These are phyloP conservation scores for Microcyclosporella mali DNA, from an alignment of 2,329 filamentous ascomycete genomes.

Conservation along the genomic window DNA sequence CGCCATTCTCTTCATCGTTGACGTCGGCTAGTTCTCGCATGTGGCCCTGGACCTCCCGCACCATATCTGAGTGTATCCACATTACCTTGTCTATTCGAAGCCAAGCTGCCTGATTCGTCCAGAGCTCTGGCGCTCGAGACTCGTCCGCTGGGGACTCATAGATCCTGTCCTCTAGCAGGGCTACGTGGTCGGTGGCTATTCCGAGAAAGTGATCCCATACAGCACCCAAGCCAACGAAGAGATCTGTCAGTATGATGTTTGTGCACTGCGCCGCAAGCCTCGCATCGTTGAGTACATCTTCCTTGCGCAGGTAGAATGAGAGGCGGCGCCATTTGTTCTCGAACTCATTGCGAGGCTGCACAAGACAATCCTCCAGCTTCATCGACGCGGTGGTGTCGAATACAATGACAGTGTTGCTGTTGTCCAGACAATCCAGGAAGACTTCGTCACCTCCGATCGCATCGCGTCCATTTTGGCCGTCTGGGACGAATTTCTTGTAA, in stretches of 20 bases:
- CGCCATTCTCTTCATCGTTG: constrained; percentile 23
- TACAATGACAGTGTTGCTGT: constrained; percentile 47
- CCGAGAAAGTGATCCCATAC: constrained; percentile 44
- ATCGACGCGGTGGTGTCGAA: constrained; percentile 48
- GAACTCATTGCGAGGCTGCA: constrained; percentile 45
- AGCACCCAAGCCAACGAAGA: constrained; percentile 44
- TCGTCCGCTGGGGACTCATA: constrained; percentile 51
- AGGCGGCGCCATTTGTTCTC: constrained; percentile 50
- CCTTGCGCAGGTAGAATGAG: constrained; percentile 44
- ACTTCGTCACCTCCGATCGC: constrained; percentile 1
- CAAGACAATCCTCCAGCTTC: constrained; percentile 45
- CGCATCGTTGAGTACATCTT: constrained; percentile 40
- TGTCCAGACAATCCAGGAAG: constrained; percentile 36
- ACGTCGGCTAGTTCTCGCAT: constrained; percentile 36
- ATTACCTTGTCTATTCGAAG: constrained; percentile 49
- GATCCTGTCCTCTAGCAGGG: constrained; percentile 47
- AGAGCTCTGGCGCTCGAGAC: constrained; percentile 47
- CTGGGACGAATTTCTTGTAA: constrained; percentile 25
- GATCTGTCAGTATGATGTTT: constrained; percentile 45
- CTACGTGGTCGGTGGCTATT: constrained; percentile 44
- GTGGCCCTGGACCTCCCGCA: constrained; percentile 41
- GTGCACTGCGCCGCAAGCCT: constrained; percentile 43
- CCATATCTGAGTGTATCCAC: constrained; percentile 44
- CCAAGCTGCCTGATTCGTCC: constrained; percentile 47
- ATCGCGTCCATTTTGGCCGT: constrained; percentile 1